A percentile compares a stretch with the other conserved stretches of the same genome.
phyloP scores from a whole-genome alignment of 2,329 filamentous ascomycete species.

The Paecilomyces fulvus region DNA sequence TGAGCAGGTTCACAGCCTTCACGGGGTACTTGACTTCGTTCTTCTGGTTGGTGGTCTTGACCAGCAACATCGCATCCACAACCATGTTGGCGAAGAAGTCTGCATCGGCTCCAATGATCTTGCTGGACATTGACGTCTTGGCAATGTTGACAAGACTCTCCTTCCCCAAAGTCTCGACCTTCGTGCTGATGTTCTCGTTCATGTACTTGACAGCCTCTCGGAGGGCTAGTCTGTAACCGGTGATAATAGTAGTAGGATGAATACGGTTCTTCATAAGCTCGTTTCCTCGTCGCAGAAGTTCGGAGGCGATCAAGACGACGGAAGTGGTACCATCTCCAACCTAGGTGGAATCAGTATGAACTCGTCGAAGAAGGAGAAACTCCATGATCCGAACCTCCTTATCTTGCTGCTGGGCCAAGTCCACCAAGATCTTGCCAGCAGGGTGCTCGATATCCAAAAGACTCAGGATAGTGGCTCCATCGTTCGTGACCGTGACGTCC shows the following conservation, averaged over 20 bases:
- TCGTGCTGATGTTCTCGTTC: slow-evolving; percentile 95
- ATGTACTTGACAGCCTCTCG: slow-evolving; percentile 97
- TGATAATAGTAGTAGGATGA: slow-evolving; percentile 99
- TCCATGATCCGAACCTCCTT: slow-evolving; percentile 57
- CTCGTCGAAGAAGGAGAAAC: background rate
- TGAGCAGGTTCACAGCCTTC: slow-evolving; percentile 97
- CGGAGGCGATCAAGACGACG: slow-evolving; percentile 92
- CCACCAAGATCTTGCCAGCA: slow-evolving; percentile 95
- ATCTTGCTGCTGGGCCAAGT: slow-evolving; percentile 95
- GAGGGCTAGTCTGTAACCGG: slow-evolving; percentile 88
- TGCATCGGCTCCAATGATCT: slow-evolving; percentile 92
- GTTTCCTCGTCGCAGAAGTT: slow-evolving; percentile 87
- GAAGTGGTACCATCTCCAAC: slow-evolving; percentile 98
- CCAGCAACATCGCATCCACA: slow-evolving; percentile 89
- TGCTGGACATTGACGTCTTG: slow-evolving; percentile 98
- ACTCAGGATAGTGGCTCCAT: slow-evolving; percentile 92
- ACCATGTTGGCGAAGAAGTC: slow-evolving; percentile 98
- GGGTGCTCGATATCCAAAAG: slow-evolving; percentile 96
- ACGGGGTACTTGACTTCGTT: slow-evolving; percentile 94
- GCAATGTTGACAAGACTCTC: slow-evolving; percentile 92
- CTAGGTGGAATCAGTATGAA: slow-evolving; percentile 19
- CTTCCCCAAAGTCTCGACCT: slow-evolving; percentile 82
- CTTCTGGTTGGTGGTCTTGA: slow-evolving; percentile 86
- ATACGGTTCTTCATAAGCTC: slow-evolving; percentile 99
- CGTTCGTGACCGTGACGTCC: slow-evolving; percentile 98